Evolutionary conservation across 305 asterid genomes (phyloP).

Genomic region (Plantago lanceolata): DNA sequence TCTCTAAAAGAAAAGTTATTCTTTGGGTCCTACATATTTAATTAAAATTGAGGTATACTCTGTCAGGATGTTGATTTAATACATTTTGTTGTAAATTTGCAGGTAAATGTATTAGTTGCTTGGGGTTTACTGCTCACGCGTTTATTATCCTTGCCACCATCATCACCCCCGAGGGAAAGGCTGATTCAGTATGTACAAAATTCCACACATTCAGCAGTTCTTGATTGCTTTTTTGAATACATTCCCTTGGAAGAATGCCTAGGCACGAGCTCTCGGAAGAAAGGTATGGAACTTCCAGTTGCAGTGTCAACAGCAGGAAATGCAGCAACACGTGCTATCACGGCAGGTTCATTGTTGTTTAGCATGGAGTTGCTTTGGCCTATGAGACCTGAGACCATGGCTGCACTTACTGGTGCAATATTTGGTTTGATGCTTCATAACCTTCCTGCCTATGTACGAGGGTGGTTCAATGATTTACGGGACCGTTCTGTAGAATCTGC

Average conservation of each 20-base stretch:
- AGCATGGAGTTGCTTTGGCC: constrained; percentile 82
- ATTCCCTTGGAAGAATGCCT: constrained; percentile 64
- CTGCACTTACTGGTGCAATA: constrained; percentile 80
- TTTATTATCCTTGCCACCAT: constrained; percentile 69
- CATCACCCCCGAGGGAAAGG: constrained; percentile 73
- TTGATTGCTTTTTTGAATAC: constrained; percentile 90
- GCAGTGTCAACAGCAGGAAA: constrained; percentile 62
- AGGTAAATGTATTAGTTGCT: constrained; percentile 76
- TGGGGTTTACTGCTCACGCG: constrained; percentile 87
- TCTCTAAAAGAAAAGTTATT: too few species aligned
- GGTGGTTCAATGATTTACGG: constrained; percentile 83
- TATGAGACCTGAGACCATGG: constrained; percentile 57
- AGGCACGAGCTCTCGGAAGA: constrained; percentile 62
- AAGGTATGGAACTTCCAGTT: constrained; percentile 60
- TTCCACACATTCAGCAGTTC: constrained; percentile 53
- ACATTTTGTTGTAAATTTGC: constrained; percentile 25
- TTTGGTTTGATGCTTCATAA: constrained; percentile 85
- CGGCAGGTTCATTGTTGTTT: constrained; percentile 53
- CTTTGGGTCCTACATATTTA: too few species aligned
- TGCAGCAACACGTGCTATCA: constrained; percentile 71
- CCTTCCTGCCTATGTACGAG: constrained; percentile 97
- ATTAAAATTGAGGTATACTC: too few species aligned
- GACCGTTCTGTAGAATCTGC: constrained; percentile 82
- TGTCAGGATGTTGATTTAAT: constrained; percentile 11
- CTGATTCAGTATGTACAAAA: constrained; percentile 81